Conservation (phyloP, 202 grass and related monocot species). For the Musa balbisiana region DNA sequence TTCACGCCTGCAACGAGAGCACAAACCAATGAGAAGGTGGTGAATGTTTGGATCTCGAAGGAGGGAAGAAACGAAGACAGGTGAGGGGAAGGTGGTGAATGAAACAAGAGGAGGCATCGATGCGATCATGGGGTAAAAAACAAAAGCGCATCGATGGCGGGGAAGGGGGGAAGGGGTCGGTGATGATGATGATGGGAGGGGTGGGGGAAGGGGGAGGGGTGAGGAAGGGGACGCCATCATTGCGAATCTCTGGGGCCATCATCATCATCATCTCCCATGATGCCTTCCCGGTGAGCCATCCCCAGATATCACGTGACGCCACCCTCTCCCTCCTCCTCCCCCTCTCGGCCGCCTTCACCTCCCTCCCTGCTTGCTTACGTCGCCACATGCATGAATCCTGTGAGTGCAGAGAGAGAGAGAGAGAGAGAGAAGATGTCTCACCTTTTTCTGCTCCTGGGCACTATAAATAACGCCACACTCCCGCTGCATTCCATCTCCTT, state of each 20-base stretch:
- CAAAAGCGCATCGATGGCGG: conserved; percentile 15
- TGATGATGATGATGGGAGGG: too few relatives aligned
- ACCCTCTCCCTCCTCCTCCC: neutral
- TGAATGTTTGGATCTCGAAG: neutral
- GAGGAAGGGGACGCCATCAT: conserved; percentile 16
- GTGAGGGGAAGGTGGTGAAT: neutral
- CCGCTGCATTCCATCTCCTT: too few relatives aligned
- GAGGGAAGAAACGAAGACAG: too few relatives aligned
- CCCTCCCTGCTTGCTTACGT: neutral
- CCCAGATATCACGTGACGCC: conserved; percentile 20
- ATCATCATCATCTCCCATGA: conserved; percentile 16
- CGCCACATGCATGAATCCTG: conserved; percentile 18
- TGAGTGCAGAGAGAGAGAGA: neutral
- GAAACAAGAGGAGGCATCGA: neutral
- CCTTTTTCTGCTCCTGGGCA: too few relatives aligned
- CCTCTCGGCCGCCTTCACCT: neutral
- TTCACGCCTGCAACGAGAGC: neutral
- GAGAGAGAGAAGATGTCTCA: neutral
- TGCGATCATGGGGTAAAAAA: neutral
- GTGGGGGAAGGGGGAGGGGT: too few relatives aligned
- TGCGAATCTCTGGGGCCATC: conserved; percentile 27
- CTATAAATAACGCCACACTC: too few relatives aligned
- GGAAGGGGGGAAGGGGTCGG: too few relatives aligned
- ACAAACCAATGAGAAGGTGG: neutral
- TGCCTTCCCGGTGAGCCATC: conserved; percentile 3